Percentiles rank a stretch among this genome's conserved stretches.
These are phyloP conservation scores for Cladosporium sp. DNA, from an alignment of 2,329 filamentous ascomycete species.

Conservation along the genomic window DNA sequence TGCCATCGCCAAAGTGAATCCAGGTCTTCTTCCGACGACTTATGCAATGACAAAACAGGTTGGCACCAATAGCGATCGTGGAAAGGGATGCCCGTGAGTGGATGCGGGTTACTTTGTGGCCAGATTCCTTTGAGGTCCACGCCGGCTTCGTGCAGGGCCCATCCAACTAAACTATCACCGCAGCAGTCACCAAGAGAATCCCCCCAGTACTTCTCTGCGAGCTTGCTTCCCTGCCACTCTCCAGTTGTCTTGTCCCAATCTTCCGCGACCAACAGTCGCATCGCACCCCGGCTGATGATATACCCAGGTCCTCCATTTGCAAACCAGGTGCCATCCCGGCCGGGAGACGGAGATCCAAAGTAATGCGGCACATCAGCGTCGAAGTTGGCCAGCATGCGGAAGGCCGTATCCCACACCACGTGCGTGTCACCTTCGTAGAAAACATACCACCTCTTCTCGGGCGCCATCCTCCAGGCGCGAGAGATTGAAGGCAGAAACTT, in stretches of 20 bases:
- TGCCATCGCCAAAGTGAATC: conserved; percentile 38
- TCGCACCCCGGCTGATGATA: conserved; percentile 42
- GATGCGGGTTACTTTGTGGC: conserved; percentile 47
- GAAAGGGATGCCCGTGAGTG: conserved; percentile 47
- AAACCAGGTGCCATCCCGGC: conserved; percentile 36
- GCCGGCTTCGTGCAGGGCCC: conserved; percentile 40
- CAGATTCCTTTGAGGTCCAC: conserved; percentile 41
- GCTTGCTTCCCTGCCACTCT: conserved; percentile 37
- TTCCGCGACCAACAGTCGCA: conserved; percentile 37
- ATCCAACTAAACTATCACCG: conserved; percentile 47
- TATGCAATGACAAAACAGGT: conserved; percentile 47
- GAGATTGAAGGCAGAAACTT: conserved; percentile 52
- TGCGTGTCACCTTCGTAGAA: conserved; percentile 52
- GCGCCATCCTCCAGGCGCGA: conserved; percentile 43
- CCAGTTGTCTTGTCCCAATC: conserved; percentile 26
- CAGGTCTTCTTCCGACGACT: conserved; percentile 33
- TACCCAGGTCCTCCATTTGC: conserved; percentile 48
- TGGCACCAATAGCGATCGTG: conserved; percentile 48
- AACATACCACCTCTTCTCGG: conserved; percentile 47
- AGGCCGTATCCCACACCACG: conserved; percentile 37
- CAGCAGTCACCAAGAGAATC: conserved; percentile 45
- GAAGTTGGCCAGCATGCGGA: conserved; percentile 44
- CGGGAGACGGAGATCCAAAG: conserved; percentile 45
- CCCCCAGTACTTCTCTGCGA: conserved; percentile 31
- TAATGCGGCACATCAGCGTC: conserved; percentile 40